Base-by-base conservation (phyloP, 2,329 filamentous ascomycete species). In the Beauveria sp. region DNA sequence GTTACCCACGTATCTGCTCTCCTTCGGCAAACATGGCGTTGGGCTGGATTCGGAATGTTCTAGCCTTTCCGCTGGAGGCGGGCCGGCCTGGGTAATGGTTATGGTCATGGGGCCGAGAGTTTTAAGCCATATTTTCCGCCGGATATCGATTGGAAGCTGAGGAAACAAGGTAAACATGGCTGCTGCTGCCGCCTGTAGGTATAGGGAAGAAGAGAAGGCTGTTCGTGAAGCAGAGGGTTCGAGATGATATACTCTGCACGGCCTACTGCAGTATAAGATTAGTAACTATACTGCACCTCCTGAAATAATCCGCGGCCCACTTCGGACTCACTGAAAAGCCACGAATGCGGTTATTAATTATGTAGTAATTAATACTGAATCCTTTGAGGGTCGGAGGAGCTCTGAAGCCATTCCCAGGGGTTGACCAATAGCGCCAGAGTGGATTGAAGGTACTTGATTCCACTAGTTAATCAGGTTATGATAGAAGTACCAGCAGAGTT, bases 51-150 rank as follows among this genome's bases (percentile, higher is more conserved):
- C 3, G 10, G 30, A 12, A 12, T 34, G 30, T 5, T 12, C 10
- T 4, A 34, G 3, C 22, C 51, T 24, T 16, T 58, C 46, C 40
- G 43, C 34, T 30, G 47, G 38, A 16, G 18, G 16, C 30, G 30
- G 30, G 10, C 3, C 10, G 1, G 30, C 47, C 12, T 42, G 14
- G 28, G 2, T 3, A 50, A 61, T 28, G 10, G 51, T 55, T 10
- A 61, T 22, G 22, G 51, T 55, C 51, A 61, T 61, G 1, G 58
- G 51, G 9, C 43, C 58, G 2, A 61, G 42, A 18, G 58, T 55
- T 16, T 51, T 43, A 50, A 61, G 58, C 58, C 58, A 61, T 55
- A 55, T 55, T 14, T 14, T 50, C 16, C 51, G 58, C 51, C 51
- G 42, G 58, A 61, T 55, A 2, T 61, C 43, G 6, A 30, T 22